A percentile compares a stretch with the other conserved stretches of the same genome.
These are phyloP conservation scores for Nakazawaea laoshanensis DNA, from an alignment of 805 yeast species.

Conservation along the genomic window DNA sequence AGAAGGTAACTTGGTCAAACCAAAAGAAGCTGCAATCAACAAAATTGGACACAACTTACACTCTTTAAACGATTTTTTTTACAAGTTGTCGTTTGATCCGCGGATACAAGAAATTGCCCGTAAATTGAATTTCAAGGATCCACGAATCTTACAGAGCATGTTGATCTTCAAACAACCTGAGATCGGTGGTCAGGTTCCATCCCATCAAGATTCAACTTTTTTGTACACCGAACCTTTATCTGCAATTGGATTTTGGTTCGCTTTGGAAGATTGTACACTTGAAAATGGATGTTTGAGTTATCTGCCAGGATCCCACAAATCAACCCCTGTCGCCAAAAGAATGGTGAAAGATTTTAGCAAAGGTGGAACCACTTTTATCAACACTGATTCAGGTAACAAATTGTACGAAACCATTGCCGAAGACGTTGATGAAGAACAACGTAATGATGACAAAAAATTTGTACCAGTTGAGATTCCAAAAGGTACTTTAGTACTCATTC, in stretches of 20 bases:
- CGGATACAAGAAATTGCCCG: slow-evolving; percentile 43
- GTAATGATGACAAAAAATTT: slow-evolving; percentile 32
- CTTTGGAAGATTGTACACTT: slow-evolving; percentile 62
- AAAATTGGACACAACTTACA: slow-evolving; percentile 79
- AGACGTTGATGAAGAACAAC: slow-evolving; percentile 18
- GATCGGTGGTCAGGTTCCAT: slow-evolving; percentile 65
- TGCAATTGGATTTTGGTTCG: slow-evolving; percentile 78
- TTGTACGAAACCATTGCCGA: slow-evolving; percentile 16
- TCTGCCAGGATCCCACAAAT: slow-evolving; percentile 64
- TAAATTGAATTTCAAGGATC: slow-evolving; percentile 48
- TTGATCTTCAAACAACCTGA: slow-evolving; percentile 71
- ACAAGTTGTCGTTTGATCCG: slow-evolving; percentile 38
- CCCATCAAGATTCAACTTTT: slow-evolving; percentile 72
- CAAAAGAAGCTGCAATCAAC: slow-evolving; percentile 53
- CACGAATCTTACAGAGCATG: slow-evolving; percentile 73
- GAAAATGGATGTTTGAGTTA: slow-evolving; percentile 64
- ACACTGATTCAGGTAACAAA: slow-evolving; percentile 15
- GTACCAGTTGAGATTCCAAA: slow-evolving; percentile 53
- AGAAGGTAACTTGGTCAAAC: slow-evolving; percentile 40
- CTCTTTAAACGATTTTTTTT: slow-evolving; percentile 41
- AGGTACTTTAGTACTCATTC: slow-evolving; percentile 64
- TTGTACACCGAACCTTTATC: slow-evolving; percentile 62
- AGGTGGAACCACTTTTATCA: slow-evolving; percentile 50
- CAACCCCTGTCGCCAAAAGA: slow-evolving; percentile 46
- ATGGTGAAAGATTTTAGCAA: slow-evolving; percentile 48